Evolutionary conservation across 495 filamentous ascomycete genomes (phyloP).

Genomic region (Penicillium coffeae): DNA sequence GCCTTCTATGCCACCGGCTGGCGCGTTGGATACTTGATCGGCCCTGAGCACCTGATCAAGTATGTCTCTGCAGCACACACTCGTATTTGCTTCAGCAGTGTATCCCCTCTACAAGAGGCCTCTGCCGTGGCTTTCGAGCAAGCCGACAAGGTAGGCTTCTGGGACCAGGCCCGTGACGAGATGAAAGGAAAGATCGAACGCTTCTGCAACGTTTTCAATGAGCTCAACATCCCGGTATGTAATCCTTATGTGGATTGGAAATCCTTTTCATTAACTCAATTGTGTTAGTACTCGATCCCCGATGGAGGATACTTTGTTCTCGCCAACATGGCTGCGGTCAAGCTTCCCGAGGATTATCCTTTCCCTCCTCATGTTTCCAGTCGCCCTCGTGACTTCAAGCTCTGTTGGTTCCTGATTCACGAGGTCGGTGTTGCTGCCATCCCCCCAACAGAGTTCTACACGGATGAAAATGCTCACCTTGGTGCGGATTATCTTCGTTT

Average conservation of each 20-base stretch:
- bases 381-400: conserved; percentile 86
- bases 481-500: conserved; percentile 92
- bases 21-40: conserved; percentile 94
- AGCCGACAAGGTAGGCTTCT: conserved; percentile 80
- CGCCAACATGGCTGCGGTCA: conserved; percentile 82
- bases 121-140: conserved; percentile 94
- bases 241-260: background rate
- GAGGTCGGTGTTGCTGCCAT: conserved; percentile 95
- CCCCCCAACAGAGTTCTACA: conserved; percentile 96
- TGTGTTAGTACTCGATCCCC: conserved; percentile 70
- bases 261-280: background rate
- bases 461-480: conserved; percentile 71
- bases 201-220: conserved; percentile 85
- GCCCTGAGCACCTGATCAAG: conserved; percentile 82
- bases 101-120: conserved; percentile 91
- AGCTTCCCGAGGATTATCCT: conserved; percentile 72
- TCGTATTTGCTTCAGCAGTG: conserved; percentile 90
- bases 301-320: conserved; percentile 97
- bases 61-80: conserved; percentile 92
- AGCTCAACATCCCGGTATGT: conserved; percentile 73
- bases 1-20: conserved; percentile 98
- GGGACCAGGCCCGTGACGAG: conserved; percentile 75
- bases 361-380: conserved; percentile 86
- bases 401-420: conserved; percentile 93
- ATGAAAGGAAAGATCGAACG: conserved; percentile 86